Conservation (phyloP, 495 filamentous ascomycete genomes). For the Podospora appendiculata region DNA sequence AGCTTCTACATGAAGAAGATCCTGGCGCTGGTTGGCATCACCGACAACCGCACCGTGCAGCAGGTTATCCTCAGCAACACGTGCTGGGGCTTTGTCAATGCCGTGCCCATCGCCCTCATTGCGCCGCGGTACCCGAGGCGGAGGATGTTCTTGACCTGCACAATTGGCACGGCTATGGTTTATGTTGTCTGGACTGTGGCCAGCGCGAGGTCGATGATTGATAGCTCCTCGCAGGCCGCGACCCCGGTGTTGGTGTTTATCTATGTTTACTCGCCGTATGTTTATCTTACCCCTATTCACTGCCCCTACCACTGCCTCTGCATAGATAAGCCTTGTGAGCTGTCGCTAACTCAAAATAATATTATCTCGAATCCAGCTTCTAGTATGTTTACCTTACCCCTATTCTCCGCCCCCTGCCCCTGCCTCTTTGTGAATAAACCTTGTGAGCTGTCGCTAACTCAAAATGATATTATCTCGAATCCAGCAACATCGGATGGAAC, state of each 20-base stretch:
- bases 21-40: conserved; percentile 38
- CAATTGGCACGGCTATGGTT: conserved; percentile 38
- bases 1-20: conserved; percentile 38
- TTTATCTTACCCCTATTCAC: not conserved
- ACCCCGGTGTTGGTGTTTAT: conserved; percentile 53
- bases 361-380: no score
- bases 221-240: conserved; percentile 32
- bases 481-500: conserved; percentile 56
- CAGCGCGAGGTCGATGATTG: conserved; percentile 39
- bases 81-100: conserved; percentile 47
- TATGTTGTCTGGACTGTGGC: conserved; percentile 50
- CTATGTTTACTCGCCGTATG: conserved; percentile 47
- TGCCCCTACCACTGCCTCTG: no score
- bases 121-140: conserved; percentile 43
- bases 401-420: no score
- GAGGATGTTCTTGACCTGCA: conserved; percentile 46
- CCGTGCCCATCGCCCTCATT: conserved; percentile 41
- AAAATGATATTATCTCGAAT: no score
- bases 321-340: no score
- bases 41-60: conserved; percentile 33
- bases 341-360: no score
- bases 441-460: not conserved
- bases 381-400: conserved; percentile 11
- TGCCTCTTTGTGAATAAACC: no score
- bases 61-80: conserved; percentile 47